These are phyloP conservation scores for Ceratocystis papillata DNA, from an alignment of 2,329 filamentous ascomycete genomes.

Conservation along the genomic window DNA sequence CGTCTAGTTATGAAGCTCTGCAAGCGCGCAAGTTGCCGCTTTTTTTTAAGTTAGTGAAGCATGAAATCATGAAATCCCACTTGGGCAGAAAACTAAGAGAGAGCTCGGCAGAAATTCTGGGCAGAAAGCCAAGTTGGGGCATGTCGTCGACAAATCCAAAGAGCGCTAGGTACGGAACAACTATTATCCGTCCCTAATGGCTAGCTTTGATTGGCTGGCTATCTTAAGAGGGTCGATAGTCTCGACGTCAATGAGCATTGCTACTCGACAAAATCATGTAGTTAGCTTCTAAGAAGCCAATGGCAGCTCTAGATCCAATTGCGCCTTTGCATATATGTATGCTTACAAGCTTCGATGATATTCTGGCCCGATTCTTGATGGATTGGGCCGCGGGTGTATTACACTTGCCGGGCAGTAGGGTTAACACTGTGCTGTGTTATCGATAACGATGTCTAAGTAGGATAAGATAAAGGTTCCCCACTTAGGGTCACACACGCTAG, in stretches of 20 bases:
- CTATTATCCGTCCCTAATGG: slow-evolving; percentile 27
- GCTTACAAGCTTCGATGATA: neutral
- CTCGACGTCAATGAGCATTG: neutral
- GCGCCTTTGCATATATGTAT: neutral
- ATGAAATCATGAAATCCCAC: neutral
- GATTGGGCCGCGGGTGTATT: neutral
- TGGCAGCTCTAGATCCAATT: neutral
- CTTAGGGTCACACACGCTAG: neutral
- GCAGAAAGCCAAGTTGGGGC: slow-evolving; percentile 28
- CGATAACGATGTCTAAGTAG: neutral
- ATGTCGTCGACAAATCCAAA: slow-evolving; percentile 32
- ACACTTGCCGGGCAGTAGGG: neutral
- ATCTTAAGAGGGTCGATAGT: neutral
- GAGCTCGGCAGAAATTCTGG: slow-evolving; percentile 1
- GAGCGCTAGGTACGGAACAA: slow-evolving; percentile 30
- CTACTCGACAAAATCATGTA: neutral
- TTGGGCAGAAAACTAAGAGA: slow-evolving; percentile 2
- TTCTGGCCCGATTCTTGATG: neutral
- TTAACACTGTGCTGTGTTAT: neutral
- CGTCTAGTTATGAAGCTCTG: neutral
- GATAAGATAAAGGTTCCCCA: neutral
- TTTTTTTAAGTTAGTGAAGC: slow-evolving; percentile 4
- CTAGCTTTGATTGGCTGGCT: neutral
- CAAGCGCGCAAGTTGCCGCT: slow-evolving; percentile 7
- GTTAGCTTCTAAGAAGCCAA: too few relatives aligned